Conservation (phyloP, 2,329 filamentous ascomycete species). For the Penicillium corylophilum region DNA sequence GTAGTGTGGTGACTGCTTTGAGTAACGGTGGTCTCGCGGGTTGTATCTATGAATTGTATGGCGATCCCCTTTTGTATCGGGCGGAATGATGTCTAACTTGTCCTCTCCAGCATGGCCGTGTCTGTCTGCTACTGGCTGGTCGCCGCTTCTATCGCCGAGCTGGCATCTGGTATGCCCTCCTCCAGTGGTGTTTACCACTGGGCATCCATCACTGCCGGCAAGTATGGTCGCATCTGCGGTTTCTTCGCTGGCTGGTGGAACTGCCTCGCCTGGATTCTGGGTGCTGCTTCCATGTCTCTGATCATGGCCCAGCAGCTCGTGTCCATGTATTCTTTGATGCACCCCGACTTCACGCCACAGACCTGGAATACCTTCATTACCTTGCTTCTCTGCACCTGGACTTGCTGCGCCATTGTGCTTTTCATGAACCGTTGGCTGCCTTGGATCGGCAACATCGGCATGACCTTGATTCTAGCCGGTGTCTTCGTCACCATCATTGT, state of each 20-base stretch:
- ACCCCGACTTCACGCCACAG: slow-evolving; percentile 52
- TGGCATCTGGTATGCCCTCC: slow-evolving; percentile 62
- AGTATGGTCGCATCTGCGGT: slow-evolving; percentile 53
- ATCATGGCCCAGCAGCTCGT: slow-evolving; percentile 61
- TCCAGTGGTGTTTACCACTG: slow-evolving; percentile 62
- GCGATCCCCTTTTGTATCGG: background rate
- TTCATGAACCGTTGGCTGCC: slow-evolving; percentile 55
- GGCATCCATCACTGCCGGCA: slow-evolving; percentile 59
- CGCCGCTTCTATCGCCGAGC: slow-evolving; percentile 59
- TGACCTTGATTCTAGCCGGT: slow-evolving; percentile 57
- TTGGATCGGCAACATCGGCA: slow-evolving; percentile 55
- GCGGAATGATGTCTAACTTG: slow-evolving; percentile 13
- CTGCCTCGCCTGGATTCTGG: slow-evolving; percentile 58
- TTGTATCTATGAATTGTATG: slow-evolving; percentile 61
- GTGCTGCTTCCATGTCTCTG: slow-evolving; percentile 58
- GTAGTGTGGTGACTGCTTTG: slow-evolving; percentile 58
- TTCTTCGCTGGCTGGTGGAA: slow-evolving; percentile 50
- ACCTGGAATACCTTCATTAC: slow-evolving; percentile 62
- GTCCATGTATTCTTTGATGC: slow-evolving; percentile 61
- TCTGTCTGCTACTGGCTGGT: slow-evolving; percentile 59
- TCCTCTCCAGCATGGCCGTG: slow-evolving; percentile 37
- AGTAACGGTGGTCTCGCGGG: slow-evolving; percentile 63
- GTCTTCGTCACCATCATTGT: slow-evolving; percentile 56
- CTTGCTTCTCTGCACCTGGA: slow-evolving; percentile 57
- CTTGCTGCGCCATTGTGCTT: slow-evolving; percentile 53